Evolutionary conservation across 1,139 yeast genomes (phyloP).

Genomic region (Lodderomyces orthopsilosis): DNA sequence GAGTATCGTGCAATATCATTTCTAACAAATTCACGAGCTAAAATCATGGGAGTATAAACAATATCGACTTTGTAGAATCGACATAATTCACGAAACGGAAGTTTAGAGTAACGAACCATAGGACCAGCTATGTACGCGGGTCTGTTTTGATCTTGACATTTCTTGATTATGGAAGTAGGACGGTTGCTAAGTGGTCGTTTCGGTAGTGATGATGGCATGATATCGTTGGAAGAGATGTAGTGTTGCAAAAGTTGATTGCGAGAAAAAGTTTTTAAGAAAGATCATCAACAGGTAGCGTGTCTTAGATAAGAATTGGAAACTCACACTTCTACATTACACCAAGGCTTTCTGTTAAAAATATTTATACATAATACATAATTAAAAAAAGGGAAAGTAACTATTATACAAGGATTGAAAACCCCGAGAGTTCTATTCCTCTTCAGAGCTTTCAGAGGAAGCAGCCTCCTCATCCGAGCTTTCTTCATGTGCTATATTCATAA

Average conservation of each 20-base stretch:
- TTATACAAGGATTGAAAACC: neutral
- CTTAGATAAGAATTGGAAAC: neutral
- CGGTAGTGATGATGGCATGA: constrained; percentile 3
- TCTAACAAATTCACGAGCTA: constrained; percentile 91
- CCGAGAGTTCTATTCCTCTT: constrained; percentile 64
- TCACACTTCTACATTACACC: neutral
- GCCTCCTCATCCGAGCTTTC: constrained; percentile 48
- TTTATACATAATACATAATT: constrained; percentile 1
- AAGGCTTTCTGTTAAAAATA: neutral
- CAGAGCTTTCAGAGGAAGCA: constrained; percentile 58
- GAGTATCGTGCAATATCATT: constrained; percentile 75
- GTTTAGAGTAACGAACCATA: constrained; percentile 93
- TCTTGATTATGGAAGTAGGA: constrained; percentile 1
- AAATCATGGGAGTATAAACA: constrained; percentile 93
- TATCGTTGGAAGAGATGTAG: neutral
- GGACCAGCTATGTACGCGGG: constrained; percentile 73
- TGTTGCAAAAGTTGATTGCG: neutral
- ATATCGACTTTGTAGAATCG: constrained; percentile 76
- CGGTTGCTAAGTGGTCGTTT: constrained; percentile 1
- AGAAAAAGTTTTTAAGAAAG: neutral
- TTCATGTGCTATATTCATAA: constrained; percentile 29
- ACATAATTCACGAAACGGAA: constrained; percentile 83
- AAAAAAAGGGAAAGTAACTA: constrained; percentile 5
- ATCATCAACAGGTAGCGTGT: neutral
- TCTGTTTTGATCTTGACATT: constrained; percentile 1